These are phyloP conservation scores for Acanthamoeba royreba DNA, from an alignment of 208 protist genomes.

Conservation along the genomic window DNA sequence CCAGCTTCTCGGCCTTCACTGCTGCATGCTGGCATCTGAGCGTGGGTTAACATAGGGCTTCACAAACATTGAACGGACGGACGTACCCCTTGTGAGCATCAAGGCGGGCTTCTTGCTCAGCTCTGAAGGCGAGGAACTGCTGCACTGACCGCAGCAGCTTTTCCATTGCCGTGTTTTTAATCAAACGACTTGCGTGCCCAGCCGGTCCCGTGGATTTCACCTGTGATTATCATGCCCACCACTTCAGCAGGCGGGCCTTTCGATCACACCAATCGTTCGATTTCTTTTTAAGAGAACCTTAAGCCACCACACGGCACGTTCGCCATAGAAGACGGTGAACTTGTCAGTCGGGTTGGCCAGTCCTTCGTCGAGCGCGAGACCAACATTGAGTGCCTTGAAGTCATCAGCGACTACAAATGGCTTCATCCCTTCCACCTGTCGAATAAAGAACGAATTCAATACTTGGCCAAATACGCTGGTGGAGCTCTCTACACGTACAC, in stretches of 20 bases:
- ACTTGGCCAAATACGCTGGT: not conserved
- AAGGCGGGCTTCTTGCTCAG: slow-evolving; percentile 42
- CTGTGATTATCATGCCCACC: slow-evolving; percentile 32
- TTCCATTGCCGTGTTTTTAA: slow-evolving; percentile 73
- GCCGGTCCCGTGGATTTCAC: slow-evolving; percentile 66
- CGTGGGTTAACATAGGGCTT: not conserved
- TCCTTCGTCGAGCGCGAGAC: slow-evolving; percentile 81
- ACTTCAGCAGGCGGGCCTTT: too few relatives aligned
- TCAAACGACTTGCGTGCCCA: slow-evolving; percentile 78
- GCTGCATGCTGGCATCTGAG: slow-evolving; percentile 28
- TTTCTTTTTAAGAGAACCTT: too few relatives aligned
- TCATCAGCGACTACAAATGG: slow-evolving; percentile 58
- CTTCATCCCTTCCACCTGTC: slow-evolving; percentile 67
- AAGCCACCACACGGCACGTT: slow-evolving; percentile 72
- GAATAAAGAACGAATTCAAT: slow-evolving; percentile 67
- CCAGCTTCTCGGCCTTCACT: slow-evolving; percentile 55
- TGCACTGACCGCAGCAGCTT: slow-evolving; percentile 60
- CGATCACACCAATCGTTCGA: too few relatives aligned
- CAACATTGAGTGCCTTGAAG: slow-evolving; percentile 75
- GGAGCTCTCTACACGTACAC: not conserved
- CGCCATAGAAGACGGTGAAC: slow-evolving; percentile 80
- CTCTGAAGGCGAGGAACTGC: slow-evolving; percentile 54
- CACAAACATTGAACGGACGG: too few relatives aligned
- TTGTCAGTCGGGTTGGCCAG: slow-evolving; percentile 64
- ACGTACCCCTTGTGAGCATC: not conserved